A percentile compares a stretch with the other conserved stretches of the same genome.
These are phyloP conservation scores for Primulina tabacum DNA, from an alignment of 257 asterid genomes.

Conservation along the genomic window DNA sequence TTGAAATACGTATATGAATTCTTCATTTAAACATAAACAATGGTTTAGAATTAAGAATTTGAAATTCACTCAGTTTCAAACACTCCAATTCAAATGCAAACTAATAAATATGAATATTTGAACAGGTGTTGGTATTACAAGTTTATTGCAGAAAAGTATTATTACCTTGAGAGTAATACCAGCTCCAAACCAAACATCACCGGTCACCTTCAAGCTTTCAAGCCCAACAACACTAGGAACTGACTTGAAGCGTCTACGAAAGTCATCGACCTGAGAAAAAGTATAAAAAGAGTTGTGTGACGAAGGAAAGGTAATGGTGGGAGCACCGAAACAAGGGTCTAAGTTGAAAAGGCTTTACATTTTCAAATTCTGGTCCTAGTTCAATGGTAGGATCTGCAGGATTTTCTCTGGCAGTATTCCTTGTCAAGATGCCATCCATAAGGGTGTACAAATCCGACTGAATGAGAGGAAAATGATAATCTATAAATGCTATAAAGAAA, in stretches of 20 bases:
- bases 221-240: constrained; percentile 77
- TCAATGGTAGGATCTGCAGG: constrained; percentile 66
- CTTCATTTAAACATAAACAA: too few relatives aligned
- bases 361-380: constrained; percentile 67
- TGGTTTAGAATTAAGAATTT: too few relatives aligned
- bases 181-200: constrained; percentile 89
- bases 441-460: constrained; percentile 80
- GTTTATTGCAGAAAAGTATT: constrained; percentile 12
- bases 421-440: constrained; percentile 51
- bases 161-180: constrained; percentile 73
- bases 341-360: constrained; percentile 41
- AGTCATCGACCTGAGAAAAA: constrained; percentile 55
- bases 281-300: constrained; percentile 12
- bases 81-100: too few relatives aligned
- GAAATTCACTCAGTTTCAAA: too few relatives aligned
- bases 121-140: too few relatives aligned
- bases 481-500: constrained; percentile 12
- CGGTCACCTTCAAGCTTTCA: constrained; percentile 72
- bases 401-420: constrained; percentile 67
- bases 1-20: too few relatives aligned
- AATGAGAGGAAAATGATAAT: constrained; percentile 24
- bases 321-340: constrained; percentile 11
- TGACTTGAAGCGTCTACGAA: constrained; percentile 67
- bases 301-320: constrained; percentile 15
- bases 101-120: too few relatives aligned